phyloP scores from a whole-genome alignment of 495 filamentous ascomycete species.

The Neurospora sublineolata region DNA sequence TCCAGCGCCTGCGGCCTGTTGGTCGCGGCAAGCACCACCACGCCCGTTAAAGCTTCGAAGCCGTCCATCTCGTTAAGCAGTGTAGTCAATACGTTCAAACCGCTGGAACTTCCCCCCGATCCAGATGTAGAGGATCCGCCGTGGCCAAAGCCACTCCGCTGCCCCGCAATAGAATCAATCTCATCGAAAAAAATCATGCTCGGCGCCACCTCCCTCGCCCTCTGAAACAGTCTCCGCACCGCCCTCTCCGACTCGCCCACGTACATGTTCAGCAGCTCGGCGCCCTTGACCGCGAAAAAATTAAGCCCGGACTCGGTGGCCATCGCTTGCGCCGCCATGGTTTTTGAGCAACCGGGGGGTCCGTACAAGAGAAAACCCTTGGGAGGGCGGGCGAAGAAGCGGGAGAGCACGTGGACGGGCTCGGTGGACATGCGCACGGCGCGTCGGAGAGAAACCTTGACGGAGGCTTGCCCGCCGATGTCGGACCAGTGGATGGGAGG shows the following conservation, averaged over 20 bases:
- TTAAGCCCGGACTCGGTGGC: conserved; percentile 87
- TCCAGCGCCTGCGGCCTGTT: conserved; percentile 86
- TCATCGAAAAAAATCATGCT: conserved; percentile 98
- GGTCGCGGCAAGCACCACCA: conserved; percentile 87
- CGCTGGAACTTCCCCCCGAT: conserved; percentile 30
- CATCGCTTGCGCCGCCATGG: conserved; percentile 81
- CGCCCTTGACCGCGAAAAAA: conserved; percentile 93
- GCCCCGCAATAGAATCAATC: conserved; percentile 84
- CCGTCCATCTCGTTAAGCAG: conserved; percentile 95
- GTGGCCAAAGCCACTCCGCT: conserved; percentile 40
- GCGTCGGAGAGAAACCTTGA: conserved; percentile 49
- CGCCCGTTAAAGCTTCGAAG: conserved; percentile 71
- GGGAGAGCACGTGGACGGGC: conserved; percentile 48
- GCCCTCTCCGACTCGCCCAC: conserved; percentile 91
- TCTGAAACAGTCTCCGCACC: conserved; percentile 77
- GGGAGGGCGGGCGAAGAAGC: conserved; percentile 38
- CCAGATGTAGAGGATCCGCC: conserved; percentile 13
- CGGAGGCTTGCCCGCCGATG: conserved; percentile 76
- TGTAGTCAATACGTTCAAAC: conserved; percentile 80
- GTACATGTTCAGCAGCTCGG: conserved; percentile 93
- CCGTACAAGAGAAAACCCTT: conserved; percentile 88
- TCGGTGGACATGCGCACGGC: conserved; percentile 22
- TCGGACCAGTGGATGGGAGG: conserved; percentile 81
- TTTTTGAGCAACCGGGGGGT: conserved; percentile 93
- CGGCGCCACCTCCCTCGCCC: conserved; percentile 74